Percentiles rank a stretch among this genome's conserved stretches.
Conservation (phyloP, 1,284 basidiomycete species). For the Porogramme epimiltina region DNA sequence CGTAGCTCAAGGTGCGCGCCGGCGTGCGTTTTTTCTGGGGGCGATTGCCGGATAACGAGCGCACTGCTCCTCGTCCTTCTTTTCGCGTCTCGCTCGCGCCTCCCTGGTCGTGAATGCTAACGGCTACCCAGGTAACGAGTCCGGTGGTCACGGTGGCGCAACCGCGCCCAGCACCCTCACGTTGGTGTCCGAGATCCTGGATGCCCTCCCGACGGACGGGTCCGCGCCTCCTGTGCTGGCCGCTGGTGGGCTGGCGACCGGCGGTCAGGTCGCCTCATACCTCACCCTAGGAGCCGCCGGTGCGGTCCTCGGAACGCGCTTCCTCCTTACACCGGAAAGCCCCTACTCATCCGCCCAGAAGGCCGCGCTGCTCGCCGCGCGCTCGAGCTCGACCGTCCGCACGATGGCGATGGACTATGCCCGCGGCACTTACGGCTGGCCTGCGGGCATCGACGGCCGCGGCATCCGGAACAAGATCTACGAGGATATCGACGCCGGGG, state of each 20-base stretch:
- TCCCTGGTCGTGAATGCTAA: not conserved
- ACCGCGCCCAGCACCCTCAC: constrained; percentile 58
- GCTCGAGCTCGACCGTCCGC: constrained; percentile 51
- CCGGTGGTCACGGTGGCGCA: constrained; percentile 70
- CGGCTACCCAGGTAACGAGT: constrained; percentile 58
- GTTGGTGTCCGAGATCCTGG: constrained; percentile 58
- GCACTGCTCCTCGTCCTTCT: not conserved
- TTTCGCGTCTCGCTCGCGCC: constrained; percentile 3
- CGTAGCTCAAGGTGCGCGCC: constrained; percentile 68
- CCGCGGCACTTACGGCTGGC: constrained; percentile 65
- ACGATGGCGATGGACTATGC: constrained; percentile 69
- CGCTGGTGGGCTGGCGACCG: constrained; percentile 55
- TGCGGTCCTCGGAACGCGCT: constrained; percentile 71
- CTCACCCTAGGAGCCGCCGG: constrained; percentile 68
- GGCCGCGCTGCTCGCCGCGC: constrained; percentile 54
- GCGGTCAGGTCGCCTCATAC: constrained; percentile 63
- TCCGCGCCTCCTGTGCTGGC: constrained; percentile 55
- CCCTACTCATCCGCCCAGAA: constrained; percentile 59
- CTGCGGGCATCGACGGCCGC: constrained; percentile 65
- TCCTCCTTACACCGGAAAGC: constrained; percentile 68
- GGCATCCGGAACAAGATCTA: constrained; percentile 60
- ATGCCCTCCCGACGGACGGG: constrained; percentile 40
- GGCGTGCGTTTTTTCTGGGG: constrained; percentile 5
- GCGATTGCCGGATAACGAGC: constrained; percentile 8
- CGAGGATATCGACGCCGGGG: constrained; percentile 55